Evolutionary conservation across 257 asterid genomes (phyloP).

Genomic region (Perilla frutescens): DNA sequence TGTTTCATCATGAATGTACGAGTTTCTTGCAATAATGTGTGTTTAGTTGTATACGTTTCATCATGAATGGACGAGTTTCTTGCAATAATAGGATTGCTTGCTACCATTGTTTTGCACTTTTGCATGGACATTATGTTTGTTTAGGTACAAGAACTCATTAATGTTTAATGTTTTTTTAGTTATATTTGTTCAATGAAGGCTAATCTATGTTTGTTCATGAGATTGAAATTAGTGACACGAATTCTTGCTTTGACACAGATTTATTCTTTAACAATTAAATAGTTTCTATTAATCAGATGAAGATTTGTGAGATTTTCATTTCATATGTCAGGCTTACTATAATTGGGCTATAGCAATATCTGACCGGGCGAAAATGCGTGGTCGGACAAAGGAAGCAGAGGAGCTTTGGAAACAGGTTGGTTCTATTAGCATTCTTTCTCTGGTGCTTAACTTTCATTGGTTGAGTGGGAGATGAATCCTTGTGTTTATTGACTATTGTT

Average conservation of each 20-base stretch:
- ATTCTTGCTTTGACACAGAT: conserved; percentile 4
- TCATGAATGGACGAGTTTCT: too few species aligned
- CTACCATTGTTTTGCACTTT: conserved; percentile 22
- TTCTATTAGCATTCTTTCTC: conserved; percentile 23
- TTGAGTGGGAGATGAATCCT: conserved; percentile 16
- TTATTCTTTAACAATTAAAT: background rate
- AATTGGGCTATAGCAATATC: conserved; percentile 99
- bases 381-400: conserved; percentile 99
- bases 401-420: conserved; percentile 95
- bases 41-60: background rate
- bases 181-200: conserved; percentile 30
- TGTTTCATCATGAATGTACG: conserved; percentile 9
- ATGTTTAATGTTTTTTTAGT: conserved; percentile 5
- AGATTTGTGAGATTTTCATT: background rate
- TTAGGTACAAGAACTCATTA: conserved; percentile 2
- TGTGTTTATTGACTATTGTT: conserved; percentile 7
- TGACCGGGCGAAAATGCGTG: conserved; percentile 98
- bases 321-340: conserved; percentile 77
- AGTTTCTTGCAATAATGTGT: conserved; percentile 1
- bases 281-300: conserved; percentile 24
- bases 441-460: conserved; percentile 25
- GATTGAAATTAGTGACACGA: background rate
- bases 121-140: background rate
- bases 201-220: conserved; percentile 21
- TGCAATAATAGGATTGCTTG: conserved; percentile 21